Base-by-base conservation (phyloP, 2,329 filamentous ascomycete genomes). In the Trichophyton verrucosum region DNA sequence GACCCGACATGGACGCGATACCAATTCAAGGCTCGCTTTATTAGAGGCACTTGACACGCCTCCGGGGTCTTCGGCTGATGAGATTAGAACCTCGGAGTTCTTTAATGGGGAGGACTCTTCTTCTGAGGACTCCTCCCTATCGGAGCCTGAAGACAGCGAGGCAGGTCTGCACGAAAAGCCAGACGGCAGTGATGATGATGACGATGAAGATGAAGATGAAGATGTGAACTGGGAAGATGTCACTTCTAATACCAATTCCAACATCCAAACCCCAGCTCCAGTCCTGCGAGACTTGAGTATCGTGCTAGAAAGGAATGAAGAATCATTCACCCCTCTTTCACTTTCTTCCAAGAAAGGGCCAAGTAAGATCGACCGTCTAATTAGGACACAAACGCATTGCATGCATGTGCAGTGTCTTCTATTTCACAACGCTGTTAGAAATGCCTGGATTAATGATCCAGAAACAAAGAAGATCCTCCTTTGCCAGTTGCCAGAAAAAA, bases 321-420 rank as follows among this genome's bases (percentile, higher is more conserved):
- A 76, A 3, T 82, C 83, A 0, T 71, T 87, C 30, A 80, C 80
- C 8, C 85, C 86, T 64, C 77, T 82, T 0, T 77, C 82, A 51
- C 83, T 83, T 22, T 77, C 78, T 17, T 59, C 44, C 24, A 96
- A 89, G 73, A 96, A 92, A 70, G 91, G 90, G 0, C 88, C 89
- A 0, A 87, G 88, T 2, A 96, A 96, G 74, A 83, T 87, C 30
- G 90, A 96, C 70, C 84, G 89, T 58, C 82, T 85, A 63, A 87
- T 92, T 61, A 82, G 94, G 27, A 82, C 86, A 38, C 81, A 85
- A 2, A 91, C 90, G 0, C 94, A 99, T 73, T 88, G 89, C 66
- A 80, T 96, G 66, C 94, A 99, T 73, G 91, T 97, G 1, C 86
- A 95, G 70, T 83, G 85, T 59, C 77, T 99, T 15, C 81, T 99